Base-by-base conservation (phyloP, 2,329 filamentous ascomycete genomes). In the Peltaster fructicola region DNA sequence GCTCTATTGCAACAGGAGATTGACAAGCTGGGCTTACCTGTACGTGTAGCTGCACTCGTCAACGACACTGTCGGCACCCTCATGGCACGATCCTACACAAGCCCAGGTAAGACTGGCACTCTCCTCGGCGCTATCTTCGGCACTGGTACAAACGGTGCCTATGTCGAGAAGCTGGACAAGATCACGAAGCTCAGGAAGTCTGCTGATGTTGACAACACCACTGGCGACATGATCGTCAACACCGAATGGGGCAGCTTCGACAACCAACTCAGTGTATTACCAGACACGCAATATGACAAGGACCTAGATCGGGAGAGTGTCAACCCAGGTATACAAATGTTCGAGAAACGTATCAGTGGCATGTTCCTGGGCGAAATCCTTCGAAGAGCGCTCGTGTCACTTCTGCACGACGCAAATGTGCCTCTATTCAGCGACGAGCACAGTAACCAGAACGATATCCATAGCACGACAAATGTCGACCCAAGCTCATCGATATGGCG, bases 191-290 rank as follows among this genome's bases (percentile, higher is more conserved):
- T 74, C 41, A 52, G 55, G 22, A 54, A 57, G 20, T 46, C 48
- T 16, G 51, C 52, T 20, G 71, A 74, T 4, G 88, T 77, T 39
- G 81, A 93, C 52, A 61, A 61, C 23, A 71, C 70, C 6, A 90
- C 84, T 0, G 82, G 84, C 25, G 71, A 90, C 40, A 98, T 98
- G 88, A 81, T 98, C 30, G 68, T 98, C 55, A 98, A 98, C 56
- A 85, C 79, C 1, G 88, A 98, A 56, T 98, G 88, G 88, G 88
- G 88, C 33, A 91, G 81, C 29, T 98, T 98, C 44, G 88, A 98
- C 55, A 95, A 95, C 56, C 68, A 77, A 40, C 69, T 95, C 36
- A 79, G 74, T 39, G 77, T 91, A 11, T 63, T 98, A 19, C 88
- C 85, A 22, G 75, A 72, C 41, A 95, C 85, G 0, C 58, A 68